Evolutionary conservation across 129 eudicot species (phyloP).

Genomic region (Oenanthe sinensis): DNA sequence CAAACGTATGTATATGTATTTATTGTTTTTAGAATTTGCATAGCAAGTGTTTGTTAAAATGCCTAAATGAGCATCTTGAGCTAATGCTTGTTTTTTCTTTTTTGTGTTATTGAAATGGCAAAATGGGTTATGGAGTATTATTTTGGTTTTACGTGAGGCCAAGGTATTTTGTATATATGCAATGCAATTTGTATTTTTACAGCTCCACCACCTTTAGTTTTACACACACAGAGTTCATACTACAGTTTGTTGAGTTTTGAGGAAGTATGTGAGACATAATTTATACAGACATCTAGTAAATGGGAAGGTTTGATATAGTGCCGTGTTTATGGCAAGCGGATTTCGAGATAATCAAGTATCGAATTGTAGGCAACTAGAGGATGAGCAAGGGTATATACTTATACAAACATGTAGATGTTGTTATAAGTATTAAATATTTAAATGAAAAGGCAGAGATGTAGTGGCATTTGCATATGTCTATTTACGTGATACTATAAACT

Average conservation of each 20-base stretch:
- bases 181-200: not conserved
- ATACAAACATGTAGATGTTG: not conserved
- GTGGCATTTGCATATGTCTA: not conserved
- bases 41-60: too few relatives aligned
- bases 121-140: not conserved
- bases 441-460: not conserved
- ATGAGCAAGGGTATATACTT: not conserved
- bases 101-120: too few relatives aligned
- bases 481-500: not conserved
- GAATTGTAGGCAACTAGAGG: not conserved
- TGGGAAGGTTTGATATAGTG: not conserved
- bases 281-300: not conserved
- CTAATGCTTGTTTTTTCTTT: too few relatives aligned
- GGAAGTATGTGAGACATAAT: not conserved
- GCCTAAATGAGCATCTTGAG: too few relatives aligned
- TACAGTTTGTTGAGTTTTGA: not conserved
- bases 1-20: too few relatives aligned
- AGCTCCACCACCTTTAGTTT: not conserved
- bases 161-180: not conserved
- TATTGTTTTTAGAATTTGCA: too few relatives aligned
- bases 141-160: not conserved
- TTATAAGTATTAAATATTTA: not conserved
- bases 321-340: not conserved
- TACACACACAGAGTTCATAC: not conserved
- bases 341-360: not conserved